A percentile compares a stretch with the other conserved stretches of the same genome.
Evolutionary conservation across 495 filamentous ascomycete species (phyloP).

Genomic region (Penicillium daleae): DNA sequence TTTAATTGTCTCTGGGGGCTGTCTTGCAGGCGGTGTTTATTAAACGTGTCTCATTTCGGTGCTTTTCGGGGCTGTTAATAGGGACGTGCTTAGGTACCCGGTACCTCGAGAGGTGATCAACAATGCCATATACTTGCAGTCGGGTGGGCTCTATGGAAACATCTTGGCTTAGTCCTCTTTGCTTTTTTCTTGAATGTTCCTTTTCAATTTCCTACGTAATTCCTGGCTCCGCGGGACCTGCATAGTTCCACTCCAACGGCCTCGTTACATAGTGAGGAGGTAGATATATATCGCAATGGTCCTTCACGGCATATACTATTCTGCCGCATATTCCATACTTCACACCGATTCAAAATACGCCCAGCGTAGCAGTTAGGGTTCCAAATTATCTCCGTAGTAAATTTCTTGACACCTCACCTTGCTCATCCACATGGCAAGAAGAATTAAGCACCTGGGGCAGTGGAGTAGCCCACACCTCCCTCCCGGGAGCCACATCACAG

Average conservation of each 20-base stretch:
- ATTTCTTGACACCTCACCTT: not conserved
- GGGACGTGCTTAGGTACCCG: not conserved
- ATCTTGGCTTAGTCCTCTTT: not conserved
- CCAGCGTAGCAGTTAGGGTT: no score
- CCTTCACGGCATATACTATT: no score
- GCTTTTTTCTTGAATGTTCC: not conserved
- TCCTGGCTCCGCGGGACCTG: no score
- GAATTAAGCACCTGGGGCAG: constrained; percentile 23
- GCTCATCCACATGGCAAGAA: not conserved
- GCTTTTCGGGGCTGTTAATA: not conserved
- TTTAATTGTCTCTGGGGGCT: not conserved
- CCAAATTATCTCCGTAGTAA: no score
- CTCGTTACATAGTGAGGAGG: no score
- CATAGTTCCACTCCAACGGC: no score
- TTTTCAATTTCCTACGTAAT: no score
- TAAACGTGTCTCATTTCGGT: not conserved
- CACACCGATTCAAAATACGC: no score
- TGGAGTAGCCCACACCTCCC: constrained; percentile 30
- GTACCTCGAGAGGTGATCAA: constrained; percentile 2
- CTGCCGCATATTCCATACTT: no score
- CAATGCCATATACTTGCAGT: constrained; percentile 7
- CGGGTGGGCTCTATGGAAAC: not conserved
- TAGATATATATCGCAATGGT: not conserved
- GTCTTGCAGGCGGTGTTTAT: not conserved
- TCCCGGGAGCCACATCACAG: constrained; percentile 24